Conservation (phyloP, 306 rosid genomes). For the Vigna hirtella region DNA sequence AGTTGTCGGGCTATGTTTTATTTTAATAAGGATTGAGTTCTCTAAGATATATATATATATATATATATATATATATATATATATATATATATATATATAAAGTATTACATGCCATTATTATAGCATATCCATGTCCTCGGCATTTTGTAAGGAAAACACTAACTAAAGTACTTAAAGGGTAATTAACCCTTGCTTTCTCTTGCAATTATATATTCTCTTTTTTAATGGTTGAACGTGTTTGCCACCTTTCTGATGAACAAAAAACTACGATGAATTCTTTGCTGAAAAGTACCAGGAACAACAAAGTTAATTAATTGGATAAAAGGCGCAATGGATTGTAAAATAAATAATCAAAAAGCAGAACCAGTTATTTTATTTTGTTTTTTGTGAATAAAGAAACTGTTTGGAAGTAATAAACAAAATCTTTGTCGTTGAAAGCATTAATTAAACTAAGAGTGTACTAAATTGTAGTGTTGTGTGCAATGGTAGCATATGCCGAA, state of each 20-base stretch:
- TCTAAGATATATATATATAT: slow-evolving; percentile 8
- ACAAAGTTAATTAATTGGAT: slow-evolving; percentile 28
- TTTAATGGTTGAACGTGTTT: slow-evolving; percentile 46
- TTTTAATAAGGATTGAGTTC: slow-evolving; percentile 10
- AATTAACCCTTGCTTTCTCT: neutral
- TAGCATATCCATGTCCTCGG: slow-evolving; percentile 37
- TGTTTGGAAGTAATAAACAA: slow-evolving; percentile 30
- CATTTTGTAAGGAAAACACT: slow-evolving; percentile 7
- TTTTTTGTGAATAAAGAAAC: slow-evolving; percentile 17
- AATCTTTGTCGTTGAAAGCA: slow-evolving; percentile 24
- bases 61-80: neutral
- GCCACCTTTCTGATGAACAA: slow-evolving; percentile 29
- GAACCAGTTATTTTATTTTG: slow-evolving; percentile 6
- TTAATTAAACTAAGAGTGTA: neutral
- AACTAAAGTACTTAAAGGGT: neutral
- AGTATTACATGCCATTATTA: slow-evolving; percentile 35
- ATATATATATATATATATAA: slow-evolving; percentile 13
- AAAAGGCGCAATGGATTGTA: neutral
- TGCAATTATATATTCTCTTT: neutral
- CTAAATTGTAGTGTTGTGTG: neutral
- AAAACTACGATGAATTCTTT: neutral
- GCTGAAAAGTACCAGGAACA: slow-evolving; percentile 28
- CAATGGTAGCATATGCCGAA: slow-evolving; percentile 58
- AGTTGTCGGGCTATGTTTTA: neutral
- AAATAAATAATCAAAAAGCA: slow-evolving; percentile 38